Evolutionary conservation across 1,139 yeast species (phyloP).

Genomic region (Geotrichum europaeum): DNA sequence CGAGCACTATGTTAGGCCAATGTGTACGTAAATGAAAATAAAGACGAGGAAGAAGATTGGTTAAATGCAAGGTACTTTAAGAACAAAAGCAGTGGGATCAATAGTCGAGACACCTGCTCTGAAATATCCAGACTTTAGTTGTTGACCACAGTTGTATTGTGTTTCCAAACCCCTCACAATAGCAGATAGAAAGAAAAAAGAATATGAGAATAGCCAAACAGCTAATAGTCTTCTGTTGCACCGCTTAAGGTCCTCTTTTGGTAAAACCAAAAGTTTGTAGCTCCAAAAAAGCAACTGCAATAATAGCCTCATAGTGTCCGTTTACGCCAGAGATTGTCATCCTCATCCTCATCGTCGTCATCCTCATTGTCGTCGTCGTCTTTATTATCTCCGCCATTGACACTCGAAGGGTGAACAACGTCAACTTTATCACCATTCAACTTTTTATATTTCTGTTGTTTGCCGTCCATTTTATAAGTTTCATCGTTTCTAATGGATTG

Average conservation of each 20-base stretch:
- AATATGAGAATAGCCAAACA: not conserved
- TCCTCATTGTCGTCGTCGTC: slow-evolving; percentile 16
- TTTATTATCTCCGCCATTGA: slow-evolving; percentile 13
- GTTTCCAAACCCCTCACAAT: not conserved
- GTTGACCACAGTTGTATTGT: not conserved
- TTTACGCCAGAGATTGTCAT: slow-evolving; percentile 11
- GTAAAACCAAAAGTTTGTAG: not conserved
- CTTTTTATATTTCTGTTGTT: not conserved
- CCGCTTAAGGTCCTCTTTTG: not conserved
- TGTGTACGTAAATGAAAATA: not conserved
- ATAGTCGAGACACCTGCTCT: not conserved
- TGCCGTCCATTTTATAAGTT: slow-evolving; percentile 39
- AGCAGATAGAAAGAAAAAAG: not conserved
- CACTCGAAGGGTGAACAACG: not conserved
- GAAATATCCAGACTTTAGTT: not conserved
- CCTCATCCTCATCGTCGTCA: slow-evolving; percentile 28
- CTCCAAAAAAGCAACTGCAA: not conserved
- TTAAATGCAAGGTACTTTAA: not conserved
- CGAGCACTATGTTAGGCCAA: slow-evolving; percentile 2
- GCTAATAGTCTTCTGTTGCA: too few relatives aligned
- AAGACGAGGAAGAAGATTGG: not conserved
- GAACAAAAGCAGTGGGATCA: not conserved
- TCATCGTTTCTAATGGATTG: slow-evolving; percentile 52
- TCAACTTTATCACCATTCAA: not conserved
- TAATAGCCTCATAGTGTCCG: slow-evolving; percentile 2